Base-by-base conservation (phyloP, 441 rosid genomes). In the Melastoma candidum region DNA sequence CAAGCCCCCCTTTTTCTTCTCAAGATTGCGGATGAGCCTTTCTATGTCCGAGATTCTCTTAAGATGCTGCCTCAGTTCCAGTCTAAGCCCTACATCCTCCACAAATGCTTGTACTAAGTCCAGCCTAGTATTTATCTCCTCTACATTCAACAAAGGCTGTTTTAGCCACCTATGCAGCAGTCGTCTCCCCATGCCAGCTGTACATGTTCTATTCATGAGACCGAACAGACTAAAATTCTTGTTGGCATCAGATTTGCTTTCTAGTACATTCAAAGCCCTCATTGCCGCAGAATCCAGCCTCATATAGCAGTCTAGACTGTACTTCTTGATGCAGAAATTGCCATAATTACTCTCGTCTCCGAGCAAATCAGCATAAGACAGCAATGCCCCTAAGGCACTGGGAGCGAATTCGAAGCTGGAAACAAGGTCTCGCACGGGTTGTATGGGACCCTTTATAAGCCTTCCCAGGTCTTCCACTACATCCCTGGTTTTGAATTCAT, bases 181-280 rank as follows among this genome's bases (percentile, higher is more conserved):
- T 68, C 99, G 73, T 57, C 87, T 90, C 32, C 95, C 99, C 96
- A 94, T 94, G 25, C 99, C 99, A 73, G 90, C 89, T 29, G 99
- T 84, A 63, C 97, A 90, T 12, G 97, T 94, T 76, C 99, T 85
- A 73, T 87, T 94, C 96, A 90, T 80, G 44, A 94, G 89, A 78
- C 99, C 96, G 68, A 85, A 82, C 74, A 94, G 79, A 78, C 99
- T 94, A 63, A 90, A 94, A 58, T 80, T 90, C 70, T 89, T 94
- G 75, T 90, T 94, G 51, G 95, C 96, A 68, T 89, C 97, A 32
- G 95, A 81, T 83, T 85, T 94, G 72, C 85, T 87, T 76, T 90
- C 97, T 75, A 94, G 78, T 63, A 94, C 83, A 80, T 89, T 94
- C 77, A 94, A 65, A 46, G 97, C 97, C 71, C 93, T 80, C 89